A percentile compares a stretch with the other conserved stretches of the same genome.
Evolutionary conservation across 257 asterid species (phyloP).

Genomic region (Fraxinus pennsylvanica): DNA sequence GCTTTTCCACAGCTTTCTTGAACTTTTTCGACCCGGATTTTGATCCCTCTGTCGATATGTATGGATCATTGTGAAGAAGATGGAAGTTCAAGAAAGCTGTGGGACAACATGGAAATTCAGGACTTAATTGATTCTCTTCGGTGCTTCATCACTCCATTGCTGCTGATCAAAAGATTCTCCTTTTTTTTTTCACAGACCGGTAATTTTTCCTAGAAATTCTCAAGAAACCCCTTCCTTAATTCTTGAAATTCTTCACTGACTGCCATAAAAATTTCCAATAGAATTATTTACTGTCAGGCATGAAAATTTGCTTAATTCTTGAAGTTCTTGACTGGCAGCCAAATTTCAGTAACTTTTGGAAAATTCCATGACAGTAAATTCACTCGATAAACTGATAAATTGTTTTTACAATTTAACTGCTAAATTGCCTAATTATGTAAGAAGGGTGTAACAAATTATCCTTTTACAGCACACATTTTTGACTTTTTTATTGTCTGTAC

Average conservation of each 20-base stretch:
- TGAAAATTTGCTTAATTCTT: background rate
- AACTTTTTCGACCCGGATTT: constrained; percentile 45
- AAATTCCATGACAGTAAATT: too few relatives aligned
- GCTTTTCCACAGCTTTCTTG: constrained; percentile 99
- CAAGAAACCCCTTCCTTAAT: background rate
- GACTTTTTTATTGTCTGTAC: background rate
- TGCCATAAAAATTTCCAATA: background rate
- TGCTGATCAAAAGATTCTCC: background rate
- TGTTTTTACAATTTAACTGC: background rate
- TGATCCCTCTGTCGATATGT: constrained; percentile 1
- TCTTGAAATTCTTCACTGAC: background rate
- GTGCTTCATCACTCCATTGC: background rate
- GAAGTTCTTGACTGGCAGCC: too few relatives aligned
- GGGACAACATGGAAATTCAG: constrained; percentile 44
- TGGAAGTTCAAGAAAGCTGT: constrained; percentile 48
- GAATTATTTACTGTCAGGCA: background rate
- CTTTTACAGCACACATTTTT: background rate
- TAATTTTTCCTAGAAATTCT: constrained; percentile 1
- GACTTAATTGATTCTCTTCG: constrained; percentile 21
- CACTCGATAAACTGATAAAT: background rate
- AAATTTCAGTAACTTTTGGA: too few relatives aligned
- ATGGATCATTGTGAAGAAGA: constrained; percentile 6
- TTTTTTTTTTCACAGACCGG: background rate
- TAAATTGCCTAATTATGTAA: background rate
- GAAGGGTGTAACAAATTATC: background rate